These are phyloP conservation scores for Fusarium coffeatum DNA, from an alignment of 2,329 filamentous ascomycete genomes.

Conservation along the genomic window DNA sequence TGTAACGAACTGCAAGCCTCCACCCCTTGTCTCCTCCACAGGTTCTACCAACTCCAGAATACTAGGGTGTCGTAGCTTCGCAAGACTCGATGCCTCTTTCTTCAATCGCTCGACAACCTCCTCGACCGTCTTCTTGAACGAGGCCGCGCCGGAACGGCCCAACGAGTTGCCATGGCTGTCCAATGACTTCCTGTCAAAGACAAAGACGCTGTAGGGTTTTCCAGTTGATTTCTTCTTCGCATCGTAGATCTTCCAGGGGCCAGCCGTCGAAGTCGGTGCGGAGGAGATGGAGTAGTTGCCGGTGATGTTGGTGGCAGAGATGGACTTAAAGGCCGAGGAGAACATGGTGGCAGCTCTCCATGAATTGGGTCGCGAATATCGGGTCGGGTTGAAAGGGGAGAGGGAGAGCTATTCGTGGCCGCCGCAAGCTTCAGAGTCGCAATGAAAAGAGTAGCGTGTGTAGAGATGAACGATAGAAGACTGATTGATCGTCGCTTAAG, in stretches of 20 bases:
- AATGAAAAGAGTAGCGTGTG: neutral
- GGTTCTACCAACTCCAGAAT: conserved; percentile 94
- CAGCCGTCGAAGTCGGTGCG: conserved; percentile 80
- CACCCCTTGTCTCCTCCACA: conserved; percentile 91
- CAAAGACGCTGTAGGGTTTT: conserved; percentile 89
- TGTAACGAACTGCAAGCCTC: conserved; percentile 94
- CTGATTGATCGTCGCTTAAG: conserved; percentile 22
- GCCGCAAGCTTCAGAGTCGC: neutral
- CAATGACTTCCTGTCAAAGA: conserved; percentile 90
- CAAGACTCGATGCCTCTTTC: conserved; percentile 90
- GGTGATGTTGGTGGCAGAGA: conserved; percentile 88
- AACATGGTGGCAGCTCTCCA: conserved; percentile 73
- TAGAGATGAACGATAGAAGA: neutral
- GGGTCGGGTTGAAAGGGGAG: conserved; percentile 13
- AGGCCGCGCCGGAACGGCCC: conserved; percentile 64
- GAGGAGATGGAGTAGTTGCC: conserved; percentile 88
- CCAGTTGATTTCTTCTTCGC: conserved; percentile 96
- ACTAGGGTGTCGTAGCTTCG: conserved; percentile 88
- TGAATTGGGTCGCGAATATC: conserved; percentile 47
- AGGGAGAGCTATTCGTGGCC: conserved; percentile 6
- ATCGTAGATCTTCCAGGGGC: conserved; percentile 97
- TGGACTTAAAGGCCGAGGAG: conserved; percentile 91
- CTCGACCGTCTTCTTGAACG: conserved; percentile 83
- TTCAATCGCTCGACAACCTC: conserved; percentile 92
- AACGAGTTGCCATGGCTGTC: conserved; percentile 65